Evolutionary conservation across 805 yeast genomes (phyloP).

Genomic region (Spathaspora hagerdaliae): DNA sequence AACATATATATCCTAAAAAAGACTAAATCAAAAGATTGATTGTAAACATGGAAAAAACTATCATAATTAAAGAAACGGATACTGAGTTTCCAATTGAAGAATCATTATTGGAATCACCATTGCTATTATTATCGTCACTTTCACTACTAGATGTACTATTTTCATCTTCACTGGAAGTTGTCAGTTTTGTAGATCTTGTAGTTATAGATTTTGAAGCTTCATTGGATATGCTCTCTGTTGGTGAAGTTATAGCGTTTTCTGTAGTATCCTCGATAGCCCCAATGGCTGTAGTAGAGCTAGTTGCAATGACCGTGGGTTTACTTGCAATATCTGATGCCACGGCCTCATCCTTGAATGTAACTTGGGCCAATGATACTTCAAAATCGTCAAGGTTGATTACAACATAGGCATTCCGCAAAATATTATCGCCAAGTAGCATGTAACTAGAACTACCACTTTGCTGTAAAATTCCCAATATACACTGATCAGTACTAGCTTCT

Average conservation of each 20-base stretch:
- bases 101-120: not conserved
- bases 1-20: too few relatives aligned
- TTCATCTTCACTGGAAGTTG: too few relatives aligned
- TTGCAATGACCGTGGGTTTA: constrained; percentile 20
- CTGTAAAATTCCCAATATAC: constrained; percentile 25
- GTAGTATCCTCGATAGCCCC: not conserved
- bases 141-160: not conserved
- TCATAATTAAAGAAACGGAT: too few relatives aligned
- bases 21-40: too few relatives aligned
- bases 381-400: constrained; percentile 62
- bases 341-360: constrained; percentile 22
- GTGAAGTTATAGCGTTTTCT: not conserved
- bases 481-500: constrained; percentile 10
- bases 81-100: not conserved
- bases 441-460: constrained; percentile 10
- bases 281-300: not conserved
- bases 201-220: too few relatives aligned
- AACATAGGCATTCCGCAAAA: constrained; percentile 59
- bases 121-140: not conserved
- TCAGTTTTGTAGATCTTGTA: too few relatives aligned
- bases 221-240: too few relatives aligned
- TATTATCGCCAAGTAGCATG: constrained; percentile 57
- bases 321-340: constrained; percentile 41
- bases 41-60: too few relatives aligned
- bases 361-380: constrained; percentile 50